Base-by-base conservation (phyloP, 2,329 filamentous ascomycete genomes). In the Nectriaceae sp. region DNA sequence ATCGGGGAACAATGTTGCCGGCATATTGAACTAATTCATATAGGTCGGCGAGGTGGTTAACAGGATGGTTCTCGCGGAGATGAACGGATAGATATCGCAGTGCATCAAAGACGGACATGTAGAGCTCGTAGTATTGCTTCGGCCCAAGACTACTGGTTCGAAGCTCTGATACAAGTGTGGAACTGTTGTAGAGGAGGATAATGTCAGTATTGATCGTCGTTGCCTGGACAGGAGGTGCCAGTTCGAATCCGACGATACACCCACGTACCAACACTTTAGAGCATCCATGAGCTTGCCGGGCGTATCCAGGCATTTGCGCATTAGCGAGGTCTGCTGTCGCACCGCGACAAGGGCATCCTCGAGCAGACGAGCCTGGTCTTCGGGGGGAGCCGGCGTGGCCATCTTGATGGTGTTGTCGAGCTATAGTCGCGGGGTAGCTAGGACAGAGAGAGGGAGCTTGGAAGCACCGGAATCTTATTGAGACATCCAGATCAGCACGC, bases 221-320 rank as follows among this genome's bases (percentile, higher is more conserved):
- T 21, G 19, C 19, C 37, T 39, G 33, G 33, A 39, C 39, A 29
- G 21, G 21, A 33, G 24, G 40, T 6, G 24, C 19, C n/a, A 42
- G 20, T 6, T 29, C 13, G 24, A 13, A 29, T 29, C 6, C 13
- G 44, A 22, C 19, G 35, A 46, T 35, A 40, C 11, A n/a, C 33
- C 39, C 46, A 77, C 88, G 64, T 82, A 97, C 94, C 92, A 96
- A 89, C 93, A 97, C 77, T 99, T 99, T 65, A 99, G 83, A 64
- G 94, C 94, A 78, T 99, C 94, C 94, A 99, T 99, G 59, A 99
- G 85, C 82, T 99, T 99, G 57, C 94, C 93, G 5, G 94, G 92
- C 10, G 90, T 95, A 70, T 99, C 95, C 53, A 99, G 82, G 65
- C 92, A 97, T 77, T 95, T 93, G 76, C 93, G 91, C 94, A 99